phyloP scores from a whole-genome alignment of 495 filamentous ascomycete species.

The Tuber umbilicatum region DNA sequence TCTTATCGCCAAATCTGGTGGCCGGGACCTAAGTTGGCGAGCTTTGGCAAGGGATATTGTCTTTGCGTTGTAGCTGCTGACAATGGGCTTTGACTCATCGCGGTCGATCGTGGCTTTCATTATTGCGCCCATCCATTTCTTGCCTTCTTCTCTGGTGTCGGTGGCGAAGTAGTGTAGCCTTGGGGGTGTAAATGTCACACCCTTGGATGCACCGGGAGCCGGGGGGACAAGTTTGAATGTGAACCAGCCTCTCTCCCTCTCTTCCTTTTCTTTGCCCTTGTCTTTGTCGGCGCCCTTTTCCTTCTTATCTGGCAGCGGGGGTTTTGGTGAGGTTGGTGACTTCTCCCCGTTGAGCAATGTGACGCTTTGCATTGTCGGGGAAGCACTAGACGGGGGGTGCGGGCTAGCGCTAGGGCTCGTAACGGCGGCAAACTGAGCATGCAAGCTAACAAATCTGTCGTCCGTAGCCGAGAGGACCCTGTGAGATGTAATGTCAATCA shows the following conservation, averaged over 20 bases:
- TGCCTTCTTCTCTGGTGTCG: constrained; percentile 75
- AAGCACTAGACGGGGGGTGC: constrained; percentile 56
- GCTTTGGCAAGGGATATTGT: constrained; percentile 86
- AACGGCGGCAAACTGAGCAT: constrained; percentile 84
- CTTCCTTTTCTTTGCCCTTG: constrained; percentile 25
- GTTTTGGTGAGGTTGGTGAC: constrained; percentile 22
- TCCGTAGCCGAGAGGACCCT: constrained; percentile 92
- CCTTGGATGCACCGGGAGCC: constrained; percentile 75
- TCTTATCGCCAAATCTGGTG: constrained; percentile 49
- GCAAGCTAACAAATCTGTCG: constrained; percentile 79
- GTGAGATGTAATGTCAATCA: constrained; percentile 97
- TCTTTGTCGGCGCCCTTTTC: constrained; percentile 26
- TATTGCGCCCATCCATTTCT: constrained; percentile 95
- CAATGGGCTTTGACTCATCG: constrained; percentile 68
- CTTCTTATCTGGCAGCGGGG: constrained; percentile 13
- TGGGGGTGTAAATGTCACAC: constrained; percentile 94
- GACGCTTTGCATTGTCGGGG: constrained; percentile 47
- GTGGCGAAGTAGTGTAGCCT: constrained; percentile 97
- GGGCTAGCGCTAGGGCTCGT: constrained; percentile 63
- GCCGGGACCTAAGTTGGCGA: constrained; percentile 70
- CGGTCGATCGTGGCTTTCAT: constrained; percentile 99
- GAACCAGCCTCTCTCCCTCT: constrained; percentile 51
- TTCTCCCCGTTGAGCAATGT: constrained; percentile 25
- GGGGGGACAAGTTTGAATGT: constrained; percentile 98
- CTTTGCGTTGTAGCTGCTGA: constrained; percentile 88